phyloP scores from a whole-genome alignment of 805 yeast species.

The Saccharomyces kudriavzevii region DNA sequence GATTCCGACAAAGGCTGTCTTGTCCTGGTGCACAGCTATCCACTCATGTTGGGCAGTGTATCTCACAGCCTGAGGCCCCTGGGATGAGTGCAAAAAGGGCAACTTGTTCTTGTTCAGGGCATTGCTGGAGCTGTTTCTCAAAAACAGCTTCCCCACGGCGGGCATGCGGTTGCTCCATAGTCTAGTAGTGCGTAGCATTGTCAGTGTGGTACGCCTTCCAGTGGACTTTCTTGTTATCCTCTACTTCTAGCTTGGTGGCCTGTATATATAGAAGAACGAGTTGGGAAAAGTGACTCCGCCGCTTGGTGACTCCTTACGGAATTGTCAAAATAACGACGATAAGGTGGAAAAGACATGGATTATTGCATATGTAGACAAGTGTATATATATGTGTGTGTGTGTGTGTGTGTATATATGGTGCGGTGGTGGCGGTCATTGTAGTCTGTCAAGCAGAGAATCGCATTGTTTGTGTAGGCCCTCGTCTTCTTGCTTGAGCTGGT shows the following conservation, averaged over 20 bases:
- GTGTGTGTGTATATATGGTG: neutral
- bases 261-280: neutral
- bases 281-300: neutral
- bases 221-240: neutral
- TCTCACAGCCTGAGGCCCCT: slow-evolving; percentile 38
- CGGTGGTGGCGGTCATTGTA: slow-evolving; percentile 3
- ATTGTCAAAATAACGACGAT: neutral
- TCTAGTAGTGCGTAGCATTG: slow-evolving; percentile 5
- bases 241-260: neutral
- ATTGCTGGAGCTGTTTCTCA: slow-evolving; percentile 24
- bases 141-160: slow-evolving; percentile 8
- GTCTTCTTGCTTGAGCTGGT: slow-evolving; percentile 20
- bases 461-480: slow-evolving; percentile 20
- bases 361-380: slow-evolving; percentile 3
- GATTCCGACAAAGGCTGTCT: slow-evolving; percentile 81
- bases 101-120: slow-evolving; percentile 24
- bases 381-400: neutral
- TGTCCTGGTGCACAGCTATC: slow-evolving; percentile 80
- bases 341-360: slow-evolving; percentile 4
- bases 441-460: slow-evolving; percentile 22
- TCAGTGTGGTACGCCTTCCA: neutral
- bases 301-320: neutral
- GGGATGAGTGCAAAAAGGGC: slow-evolving; percentile 26
- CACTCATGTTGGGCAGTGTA: slow-evolving; percentile 93
- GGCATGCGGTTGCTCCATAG: neutral